Base-by-base conservation (phyloP, 148 eudicot genomes). In the Silene uniflora region DNA sequence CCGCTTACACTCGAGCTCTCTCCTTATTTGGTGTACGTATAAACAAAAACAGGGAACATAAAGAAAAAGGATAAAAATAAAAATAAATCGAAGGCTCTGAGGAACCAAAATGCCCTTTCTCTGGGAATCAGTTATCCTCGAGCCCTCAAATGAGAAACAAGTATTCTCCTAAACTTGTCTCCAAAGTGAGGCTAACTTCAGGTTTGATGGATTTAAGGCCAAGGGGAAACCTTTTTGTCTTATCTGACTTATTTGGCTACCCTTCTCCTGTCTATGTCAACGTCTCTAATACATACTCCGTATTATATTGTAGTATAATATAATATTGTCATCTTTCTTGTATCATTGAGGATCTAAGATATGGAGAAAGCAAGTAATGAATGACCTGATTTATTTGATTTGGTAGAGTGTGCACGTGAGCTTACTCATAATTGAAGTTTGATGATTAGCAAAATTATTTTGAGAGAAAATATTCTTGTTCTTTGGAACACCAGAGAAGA, bases 121-220 rank as follows among this genome's bases (percentile, higher is more conserved):
- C 62, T 67, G 80, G 86, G 81, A 81, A 82, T 81, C 79, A 81
- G 78, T 81, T 76, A 76, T 58, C 87, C 88, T 88, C 88, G 88
- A 85, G 87, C 88, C 85, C 82, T 85, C 77, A 83, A 85, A 74
- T 76, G 62, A 67, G 72, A 81, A 80, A 70, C 68, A 61, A 72
- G 42, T 66, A 59, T 71, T 60, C 68, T 71, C 79, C 54, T 22
- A 72, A 67, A 32, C 52, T 62, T 59, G 63, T 72, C 59, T 52
- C 62, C 22, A 54, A 52, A 62, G 46, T 68, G 52, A n/a, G 17
- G 46, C 64, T 70, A 42, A 69, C n/a, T 46, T 74, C 52, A 74
- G 72, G 81, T 78, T 73, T 69, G 82, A 79, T 80, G 42, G 63
- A 54, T 49, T 35, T n/a, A 62, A 71, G 42, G 44, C 69, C 75